Evolutionary conservation across 1,284 basidiomycete species (phyloP).

Genomic region (Erythrobasidium hasegawianum): DNA sequence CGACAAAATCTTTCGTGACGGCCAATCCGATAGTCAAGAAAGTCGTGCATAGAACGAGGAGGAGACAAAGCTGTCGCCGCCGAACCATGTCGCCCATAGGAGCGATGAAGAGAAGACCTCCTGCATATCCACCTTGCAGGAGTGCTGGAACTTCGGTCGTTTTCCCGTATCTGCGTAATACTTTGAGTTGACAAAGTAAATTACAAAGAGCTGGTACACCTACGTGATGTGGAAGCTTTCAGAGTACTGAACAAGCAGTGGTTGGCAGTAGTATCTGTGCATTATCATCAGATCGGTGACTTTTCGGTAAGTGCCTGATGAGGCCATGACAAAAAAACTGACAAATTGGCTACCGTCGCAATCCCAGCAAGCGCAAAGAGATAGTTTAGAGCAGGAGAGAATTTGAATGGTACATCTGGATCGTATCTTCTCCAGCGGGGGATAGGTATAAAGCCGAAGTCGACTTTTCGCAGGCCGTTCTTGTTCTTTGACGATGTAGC

Average conservation of each 20-base stretch:
- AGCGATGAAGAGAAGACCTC: constrained; percentile 60
- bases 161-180: constrained; percentile 56
- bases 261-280: constrained; percentile 43
- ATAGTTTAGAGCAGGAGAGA: constrained; percentile 25
- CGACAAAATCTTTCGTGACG: constrained; percentile 54
- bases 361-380: constrained; percentile 31
- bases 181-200: constrained; percentile 54
- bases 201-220: constrained; percentile 37
- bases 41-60: constrained; percentile 55
- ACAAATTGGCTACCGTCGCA: constrained; percentile 35
- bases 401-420: constrained; percentile 22
- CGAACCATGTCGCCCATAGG: constrained; percentile 66
- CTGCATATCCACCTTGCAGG: constrained; percentile 59
- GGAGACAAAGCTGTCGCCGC: constrained; percentile 56
- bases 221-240: constrained; percentile 28
- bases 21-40: constrained; percentile 59
- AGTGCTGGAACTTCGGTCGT: constrained; percentile 60
- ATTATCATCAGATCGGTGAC: background rate
- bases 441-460: constrained; percentile 33
- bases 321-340: background rate
- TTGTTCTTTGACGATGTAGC: too few species aligned
- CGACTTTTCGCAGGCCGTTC: background rate
- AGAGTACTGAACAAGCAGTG: constrained; percentile 53
- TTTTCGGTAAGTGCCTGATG: background rate
- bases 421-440: constrained; percentile 26